Evolutionary conservation across 768 basidiomycete species (phyloP).

Genomic region (Termitomyces sp.): DNA sequence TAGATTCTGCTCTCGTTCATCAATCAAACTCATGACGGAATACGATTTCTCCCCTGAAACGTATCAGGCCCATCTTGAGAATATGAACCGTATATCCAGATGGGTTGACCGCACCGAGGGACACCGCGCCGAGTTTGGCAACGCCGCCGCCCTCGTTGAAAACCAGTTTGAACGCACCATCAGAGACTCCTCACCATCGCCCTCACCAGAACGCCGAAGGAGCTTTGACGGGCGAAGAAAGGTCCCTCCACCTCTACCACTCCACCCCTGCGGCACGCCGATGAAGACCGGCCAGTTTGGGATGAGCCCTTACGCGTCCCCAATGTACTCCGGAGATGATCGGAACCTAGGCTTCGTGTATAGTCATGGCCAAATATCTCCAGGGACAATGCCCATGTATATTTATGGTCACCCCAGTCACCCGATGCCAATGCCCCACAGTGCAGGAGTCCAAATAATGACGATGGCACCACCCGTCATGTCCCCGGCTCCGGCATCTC

Average conservation of each 20-base stretch:
- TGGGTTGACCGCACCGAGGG: slow-evolving; percentile 21
- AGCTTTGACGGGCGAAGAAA: slow-evolving; percentile 7
- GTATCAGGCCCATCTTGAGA: slow-evolving; percentile 17
- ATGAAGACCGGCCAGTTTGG: not conserved
- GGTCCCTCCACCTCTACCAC: slow-evolving; percentile 14
- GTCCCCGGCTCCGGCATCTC: slow-evolving; percentile 7
- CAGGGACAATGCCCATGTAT: slow-evolving; percentile 16
- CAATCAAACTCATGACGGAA: slow-evolving; percentile 19
- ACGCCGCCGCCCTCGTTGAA: slow-evolving; percentile 19
- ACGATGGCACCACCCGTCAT: slow-evolving; percentile 1
- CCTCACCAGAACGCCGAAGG: slow-evolving; percentile 1
- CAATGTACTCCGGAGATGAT: slow-evolving; percentile 9
- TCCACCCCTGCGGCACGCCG: slow-evolving; percentile 10
- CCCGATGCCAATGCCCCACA: slow-evolving; percentile 1
- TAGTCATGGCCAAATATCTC: slow-evolving; percentile 13
- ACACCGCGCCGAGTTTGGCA: slow-evolving; percentile 14
- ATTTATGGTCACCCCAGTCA: slow-evolving; percentile 5
- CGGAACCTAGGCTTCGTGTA: slow-evolving; percentile 10
- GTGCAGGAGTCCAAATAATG: slow-evolving; percentile 11
- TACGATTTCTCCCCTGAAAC: slow-evolving; percentile 24
- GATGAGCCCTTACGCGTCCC: slow-evolving; percentile 10
- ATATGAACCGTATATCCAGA: slow-evolving; percentile 19
- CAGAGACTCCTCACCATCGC: not conserved
- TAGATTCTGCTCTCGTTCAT: not conserved
- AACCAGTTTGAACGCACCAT: not conserved